phyloP scores from a whole-genome alignment of 371 early-diverging fungal species.

The Capillidium heterosporum region DNA sequence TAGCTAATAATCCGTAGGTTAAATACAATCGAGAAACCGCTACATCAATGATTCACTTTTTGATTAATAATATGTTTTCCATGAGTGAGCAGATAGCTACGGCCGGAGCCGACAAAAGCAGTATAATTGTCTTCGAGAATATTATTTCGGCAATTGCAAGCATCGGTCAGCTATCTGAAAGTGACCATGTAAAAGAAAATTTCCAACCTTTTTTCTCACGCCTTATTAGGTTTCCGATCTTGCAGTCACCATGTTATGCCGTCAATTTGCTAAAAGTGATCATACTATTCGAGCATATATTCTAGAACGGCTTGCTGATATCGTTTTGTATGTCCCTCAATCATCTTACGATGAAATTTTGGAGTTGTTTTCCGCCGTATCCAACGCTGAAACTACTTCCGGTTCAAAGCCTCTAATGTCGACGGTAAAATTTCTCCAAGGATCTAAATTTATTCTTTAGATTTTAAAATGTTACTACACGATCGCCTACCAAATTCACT shows the following conservation, averaged over 20 bases:
- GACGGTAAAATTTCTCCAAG: constrained; percentile 15
- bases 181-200: background rate
- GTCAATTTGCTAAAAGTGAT: constrained; percentile 29
- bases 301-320: constrained; percentile 29
- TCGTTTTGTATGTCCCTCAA: constrained; percentile 32
- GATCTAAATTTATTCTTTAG: background rate
- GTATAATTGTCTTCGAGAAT: background rate
- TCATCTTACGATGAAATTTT: constrained; percentile 30
- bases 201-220: background rate
- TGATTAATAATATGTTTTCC: constrained; percentile 3
- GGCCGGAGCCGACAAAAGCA: background rate
- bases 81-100: background rate
- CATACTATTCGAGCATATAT: constrained; percentile 25
- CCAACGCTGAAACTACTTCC: constrained; percentile 21
- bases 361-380: constrained; percentile 23
- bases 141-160: constrained; percentile 6
- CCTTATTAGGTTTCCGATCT: constrained; percentile 27
- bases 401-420: constrained; percentile 26
- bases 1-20: background rate
- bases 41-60: constrained; percentile 3
- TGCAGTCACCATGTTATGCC: constrained; percentile 35
- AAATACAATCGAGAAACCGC: constrained; percentile 1
- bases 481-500: constrained; percentile 28
- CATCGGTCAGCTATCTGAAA: background rate
- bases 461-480: constrained; percentile 15